Evolutionary conservation across 306 rosid species (phyloP).

Genomic region (Cicer cuneatum): DNA sequence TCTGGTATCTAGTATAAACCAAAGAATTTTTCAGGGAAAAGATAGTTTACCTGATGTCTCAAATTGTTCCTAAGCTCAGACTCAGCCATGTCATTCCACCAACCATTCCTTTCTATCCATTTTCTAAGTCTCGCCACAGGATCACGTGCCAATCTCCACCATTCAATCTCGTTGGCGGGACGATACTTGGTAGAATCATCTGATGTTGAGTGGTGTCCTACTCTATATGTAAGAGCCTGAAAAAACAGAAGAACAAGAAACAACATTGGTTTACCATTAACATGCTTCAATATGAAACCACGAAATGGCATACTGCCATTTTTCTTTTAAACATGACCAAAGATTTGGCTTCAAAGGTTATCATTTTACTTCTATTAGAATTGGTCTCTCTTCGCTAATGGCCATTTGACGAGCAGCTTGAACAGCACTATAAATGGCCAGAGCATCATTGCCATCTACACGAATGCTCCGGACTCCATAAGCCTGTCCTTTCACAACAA

Average conservation of each 20-base stretch:
- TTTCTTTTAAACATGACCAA: conserved; percentile 13
- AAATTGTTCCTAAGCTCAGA: conserved; percentile 62
- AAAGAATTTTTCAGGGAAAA: conserved; percentile 31
- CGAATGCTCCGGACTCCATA: conserved; percentile 88
- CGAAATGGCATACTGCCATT: neutral
- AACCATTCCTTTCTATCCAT: conserved; percentile 85
- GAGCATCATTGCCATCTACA: conserved; percentile 92
- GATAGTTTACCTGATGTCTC: conserved; percentile 67
- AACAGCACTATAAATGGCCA: conserved; percentile 80
- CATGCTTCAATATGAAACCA: conserved; percentile 26
- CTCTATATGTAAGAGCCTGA: conserved; percentile 91
- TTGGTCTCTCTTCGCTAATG: conserved; percentile 70
- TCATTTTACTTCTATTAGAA: conserved; percentile 78
- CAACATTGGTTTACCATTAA: conserved; percentile 32
- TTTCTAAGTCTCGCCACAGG: conserved; percentile 85
- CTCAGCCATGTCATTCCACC: conserved; percentile 79
- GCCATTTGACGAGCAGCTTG: conserved; percentile 87
- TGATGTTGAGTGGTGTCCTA: conserved; percentile 95
- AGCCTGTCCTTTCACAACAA: conserved; percentile 80
- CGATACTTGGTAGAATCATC: conserved; percentile 98
- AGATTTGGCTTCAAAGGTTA: conserved; percentile 20
- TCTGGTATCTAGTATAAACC: neutral
- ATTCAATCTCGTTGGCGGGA: conserved; percentile 69
- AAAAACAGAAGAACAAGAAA: conserved; percentile 43
- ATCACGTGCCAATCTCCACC: conserved; percentile 76